Evolutionary conservation across 148 eudicot genomes (phyloP).

Genomic region (Vaccinium darrowii): DNA sequence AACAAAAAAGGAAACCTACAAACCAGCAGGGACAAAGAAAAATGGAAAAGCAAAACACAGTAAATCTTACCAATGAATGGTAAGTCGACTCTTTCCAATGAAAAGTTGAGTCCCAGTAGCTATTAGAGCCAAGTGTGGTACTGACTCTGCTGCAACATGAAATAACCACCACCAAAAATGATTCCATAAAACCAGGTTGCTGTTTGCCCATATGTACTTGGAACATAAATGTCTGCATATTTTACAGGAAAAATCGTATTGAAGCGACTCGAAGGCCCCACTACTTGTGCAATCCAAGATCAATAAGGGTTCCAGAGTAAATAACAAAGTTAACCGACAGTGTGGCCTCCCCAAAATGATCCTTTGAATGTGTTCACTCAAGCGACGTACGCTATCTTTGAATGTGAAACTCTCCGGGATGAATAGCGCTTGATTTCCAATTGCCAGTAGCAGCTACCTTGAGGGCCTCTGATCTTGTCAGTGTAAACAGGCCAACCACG

Average conservation of each 20-base stretch:
- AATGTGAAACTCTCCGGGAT: no score
- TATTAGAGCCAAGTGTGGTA: not conserved
- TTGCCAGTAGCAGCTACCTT: no score
- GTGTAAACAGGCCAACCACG: no score
- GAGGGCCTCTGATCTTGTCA: no score
- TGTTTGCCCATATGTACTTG: not conserved
- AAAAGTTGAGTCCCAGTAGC: not conserved
- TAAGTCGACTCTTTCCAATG: not conserved
- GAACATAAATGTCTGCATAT: not conserved
- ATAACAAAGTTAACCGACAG: no score
- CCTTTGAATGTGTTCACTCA: no score
- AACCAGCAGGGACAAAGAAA: not conserved
- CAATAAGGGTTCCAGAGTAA: not conserved
- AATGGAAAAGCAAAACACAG: not conserved
- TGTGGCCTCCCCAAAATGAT: no score
- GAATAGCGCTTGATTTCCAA: no score
- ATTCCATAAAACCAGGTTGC: not conserved
- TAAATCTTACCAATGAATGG: not conserved
- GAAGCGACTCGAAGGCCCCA: not conserved
- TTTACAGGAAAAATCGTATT: not conserved
- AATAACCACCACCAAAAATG: not conserved
- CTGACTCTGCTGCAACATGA: not conserved
- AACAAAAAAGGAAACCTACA: not conserved
- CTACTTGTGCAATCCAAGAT: not conserved
- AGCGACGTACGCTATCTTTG: no score